Evolutionary conservation across 495 filamentous ascomycete genomes (phyloP), one percentile per base, ranked within the genome.

Genomic region (Talaromyces wortmannii): DNA sequence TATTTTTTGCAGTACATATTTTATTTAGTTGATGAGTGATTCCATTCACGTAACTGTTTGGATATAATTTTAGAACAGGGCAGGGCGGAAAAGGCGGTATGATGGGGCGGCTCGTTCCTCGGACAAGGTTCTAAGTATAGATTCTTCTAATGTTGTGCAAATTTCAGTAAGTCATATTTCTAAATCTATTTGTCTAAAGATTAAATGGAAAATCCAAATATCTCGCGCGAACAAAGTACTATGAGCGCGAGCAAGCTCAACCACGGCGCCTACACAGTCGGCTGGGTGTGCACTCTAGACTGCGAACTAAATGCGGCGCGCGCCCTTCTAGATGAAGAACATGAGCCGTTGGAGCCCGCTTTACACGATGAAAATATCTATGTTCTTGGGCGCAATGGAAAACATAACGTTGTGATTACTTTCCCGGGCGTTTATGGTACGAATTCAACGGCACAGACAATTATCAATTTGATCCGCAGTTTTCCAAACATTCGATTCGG

Each of bases 401-500:
- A 31, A 2, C 58, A 60, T 53, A 60, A 60, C 45, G 48, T 60
- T 10, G 54, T 50, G 17, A 53, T 60, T 51, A 48, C 58, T 1
- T 50, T 52, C 29, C 57, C 53, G n/a, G 57, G 42, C 36, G 46
- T 48, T 23, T 56, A 56, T 17, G 57, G 50, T 11, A 52, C 15
- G 32, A 16, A 12, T 40, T 31, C 50, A 17, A 49, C 48, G 7
- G 46, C 53, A 36, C 46, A 33, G 36, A 50, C 49, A 15, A 53
- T 49, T 2, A 56, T 36, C 11, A 52, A 56, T 43, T 51, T 59
- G 46, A 45, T 56, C 23, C 49, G 55, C 6, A 74, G 43, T 36
- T 81, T 80, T 53, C 58, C 62, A 3, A 67, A 65, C 13, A 56
- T 80, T 15, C 56, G 69, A n/a, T 59, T 78, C 49, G 57, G 67